These are phyloP conservation scores for Chionographis japonica DNA, from an alignment of 106 monocot species.

Conservation along the genomic window DNA sequence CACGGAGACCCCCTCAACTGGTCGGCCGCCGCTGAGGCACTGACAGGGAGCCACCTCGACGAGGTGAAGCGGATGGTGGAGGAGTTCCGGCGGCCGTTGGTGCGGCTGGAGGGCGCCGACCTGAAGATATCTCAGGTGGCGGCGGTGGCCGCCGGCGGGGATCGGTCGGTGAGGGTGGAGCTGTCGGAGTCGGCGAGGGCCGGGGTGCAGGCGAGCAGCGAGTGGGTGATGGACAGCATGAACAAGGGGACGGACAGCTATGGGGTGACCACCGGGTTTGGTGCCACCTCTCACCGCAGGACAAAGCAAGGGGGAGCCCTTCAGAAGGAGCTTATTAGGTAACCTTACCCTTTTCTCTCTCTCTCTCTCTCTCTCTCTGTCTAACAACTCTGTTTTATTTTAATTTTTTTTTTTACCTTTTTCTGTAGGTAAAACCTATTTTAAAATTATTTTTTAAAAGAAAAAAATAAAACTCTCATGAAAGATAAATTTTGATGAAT, in stretches of 20 bases:
- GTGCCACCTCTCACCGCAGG: constrained; percentile 61
- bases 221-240: constrained; percentile 68
- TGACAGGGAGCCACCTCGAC: constrained; percentile 55
- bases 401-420: too few relatives aligned
- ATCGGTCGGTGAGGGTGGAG: constrained; percentile 24
- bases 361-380: neutral
- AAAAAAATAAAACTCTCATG: too few relatives aligned
- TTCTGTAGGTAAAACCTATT: too few relatives aligned
- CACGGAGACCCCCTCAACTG: constrained; percentile 41
- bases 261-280: constrained; percentile 74
- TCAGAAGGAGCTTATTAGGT: constrained; percentile 70
- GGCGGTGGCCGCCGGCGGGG: constrained; percentile 29
- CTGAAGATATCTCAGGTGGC: constrained; percentile 57
- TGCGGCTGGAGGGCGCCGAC: constrained; percentile 39
- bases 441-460: too few relatives aligned
- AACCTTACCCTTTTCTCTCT: neutral
- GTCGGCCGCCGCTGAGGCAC: constrained; percentile 32
- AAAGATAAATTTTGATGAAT: too few relatives aligned
- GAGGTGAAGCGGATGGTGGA: constrained; percentile 62
- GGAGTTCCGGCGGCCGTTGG: constrained; percentile 33
- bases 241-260: constrained; percentile 55
- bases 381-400: too few relatives aligned
- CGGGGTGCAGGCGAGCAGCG: constrained; percentile 55
- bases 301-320: constrained; percentile 56
- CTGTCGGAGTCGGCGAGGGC: constrained; percentile 41